Percentiles rank a stretch among this genome's conserved stretches.
These are phyloP conservation scores for Rhododendron molle DNA, from an alignment of 148 eudicot genomes.

Conservation along the genomic window DNA sequence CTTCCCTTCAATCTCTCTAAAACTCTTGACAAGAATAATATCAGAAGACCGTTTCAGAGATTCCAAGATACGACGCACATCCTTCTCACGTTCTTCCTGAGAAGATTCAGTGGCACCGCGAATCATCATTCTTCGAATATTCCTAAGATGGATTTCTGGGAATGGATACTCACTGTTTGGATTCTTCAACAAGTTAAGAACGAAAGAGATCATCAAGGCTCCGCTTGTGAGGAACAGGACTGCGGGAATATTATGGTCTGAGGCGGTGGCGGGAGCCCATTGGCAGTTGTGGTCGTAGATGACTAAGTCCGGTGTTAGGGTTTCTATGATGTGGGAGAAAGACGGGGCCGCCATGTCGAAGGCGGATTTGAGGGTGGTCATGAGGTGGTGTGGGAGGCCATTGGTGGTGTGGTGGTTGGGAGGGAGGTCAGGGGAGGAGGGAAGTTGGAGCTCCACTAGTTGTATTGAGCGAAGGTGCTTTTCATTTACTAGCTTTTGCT, in stretches of 20 bases:
- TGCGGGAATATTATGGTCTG: conserved; percentile 6
- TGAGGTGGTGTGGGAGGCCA: conserved; percentile 30
- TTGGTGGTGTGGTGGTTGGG: conserved; percentile 29
- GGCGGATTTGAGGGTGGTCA: conserved; percentile 18
- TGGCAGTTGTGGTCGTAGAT: conserved; percentile 27
- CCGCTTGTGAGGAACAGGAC: conserved; percentile 18
- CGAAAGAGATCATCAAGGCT: background rate
- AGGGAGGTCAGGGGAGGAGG: conserved; percentile 14
- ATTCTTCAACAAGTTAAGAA: background rate
- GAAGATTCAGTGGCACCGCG: background rate
- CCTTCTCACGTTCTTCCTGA: no score
- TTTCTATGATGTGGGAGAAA: background rate
- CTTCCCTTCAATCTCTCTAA: conserved; percentile 16
- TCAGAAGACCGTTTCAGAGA: background rate
- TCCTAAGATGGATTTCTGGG: background rate
- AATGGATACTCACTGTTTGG: conserved; percentile 12
- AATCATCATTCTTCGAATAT: background rate
- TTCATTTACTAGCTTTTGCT: background rate
- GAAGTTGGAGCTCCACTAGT: conserved; percentile 2
- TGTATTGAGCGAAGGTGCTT: background rate
- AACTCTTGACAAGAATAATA: conserved; percentile 12
- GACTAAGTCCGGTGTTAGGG: conserved; percentile 20
- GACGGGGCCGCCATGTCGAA: conserved; percentile 13
- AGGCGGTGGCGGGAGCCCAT: conserved; percentile 21
- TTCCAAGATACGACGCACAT: background rate